phyloP scores from a whole-genome alignment of 805 yeast genomes.

The Priceomyces castillae region DNA sequence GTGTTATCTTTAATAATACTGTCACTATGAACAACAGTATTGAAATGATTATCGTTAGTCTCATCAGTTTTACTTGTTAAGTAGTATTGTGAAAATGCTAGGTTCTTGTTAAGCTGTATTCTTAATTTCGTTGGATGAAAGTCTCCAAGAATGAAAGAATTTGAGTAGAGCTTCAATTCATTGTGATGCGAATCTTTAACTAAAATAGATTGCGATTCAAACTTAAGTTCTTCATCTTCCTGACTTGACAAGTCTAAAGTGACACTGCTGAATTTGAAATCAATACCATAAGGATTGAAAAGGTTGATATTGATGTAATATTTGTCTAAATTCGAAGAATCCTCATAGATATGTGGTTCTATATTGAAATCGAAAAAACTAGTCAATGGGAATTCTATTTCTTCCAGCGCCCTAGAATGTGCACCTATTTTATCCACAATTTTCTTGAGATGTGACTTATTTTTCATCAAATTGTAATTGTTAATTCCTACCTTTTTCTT shows the following conservation, averaged over 20 bases:
- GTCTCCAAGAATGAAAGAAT: constrained; percentile 31
- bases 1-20: not conserved
- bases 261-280: constrained; percentile 20
- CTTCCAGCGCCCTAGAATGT: constrained; percentile 17
- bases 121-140: constrained; percentile 23
- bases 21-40: not conserved
- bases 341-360: constrained; percentile 35
- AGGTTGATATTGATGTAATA: constrained; percentile 37
- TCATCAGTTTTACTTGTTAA: not conserved
- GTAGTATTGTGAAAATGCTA: constrained; percentile 11
- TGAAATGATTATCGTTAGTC: not conserved
- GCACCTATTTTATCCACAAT: constrained; percentile 18
- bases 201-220: constrained; percentile 8
- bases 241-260: constrained; percentile 18
- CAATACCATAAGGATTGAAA: constrained; percentile 25
- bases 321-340: constrained; percentile 24
- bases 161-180: constrained; percentile 19
- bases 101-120: constrained; percentile 15
- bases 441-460: constrained; percentile 12
- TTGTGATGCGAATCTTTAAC: constrained; percentile 9
- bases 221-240: constrained; percentile 10
- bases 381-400: constrained; percentile 28
- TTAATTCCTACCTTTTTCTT: constrained; percentile 23
- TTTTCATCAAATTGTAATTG: constrained; percentile 22
- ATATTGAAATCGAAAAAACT: constrained; percentile 36